These are phyloP conservation scores for Amauroascus verrucosus DNA, from an alignment of 2,329 filamentous ascomycete species.

Conservation along the genomic window DNA sequence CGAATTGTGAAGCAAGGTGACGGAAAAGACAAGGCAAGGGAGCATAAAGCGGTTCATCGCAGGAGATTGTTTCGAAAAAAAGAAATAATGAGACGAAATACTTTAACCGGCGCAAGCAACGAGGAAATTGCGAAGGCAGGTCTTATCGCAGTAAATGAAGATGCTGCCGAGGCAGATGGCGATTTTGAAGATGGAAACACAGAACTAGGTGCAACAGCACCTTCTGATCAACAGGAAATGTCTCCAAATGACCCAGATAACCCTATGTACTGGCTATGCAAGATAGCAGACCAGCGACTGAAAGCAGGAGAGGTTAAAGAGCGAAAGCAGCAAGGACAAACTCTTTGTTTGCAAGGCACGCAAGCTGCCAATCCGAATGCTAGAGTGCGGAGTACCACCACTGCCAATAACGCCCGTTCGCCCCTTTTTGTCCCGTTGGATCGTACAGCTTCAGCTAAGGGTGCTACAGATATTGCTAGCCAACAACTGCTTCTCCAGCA, in stretches of 20 bases:
- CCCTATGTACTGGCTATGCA: slow-evolving; percentile 7
- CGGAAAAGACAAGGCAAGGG: background rate
- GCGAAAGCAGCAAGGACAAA: background rate
- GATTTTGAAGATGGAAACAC: background rate
- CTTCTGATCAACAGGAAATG: background rate
- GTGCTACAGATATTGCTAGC: background rate
- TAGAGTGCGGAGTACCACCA: background rate
- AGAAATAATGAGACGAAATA: background rate
- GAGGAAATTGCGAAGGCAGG: background rate
- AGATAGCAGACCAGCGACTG: background rate
- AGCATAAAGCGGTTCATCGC: background rate
- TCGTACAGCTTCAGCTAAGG: too few relatives aligned
- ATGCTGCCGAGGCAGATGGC: background rate
- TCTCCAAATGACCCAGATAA: background rate
- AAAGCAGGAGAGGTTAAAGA: background rate
- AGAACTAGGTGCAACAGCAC: too few relatives aligned
- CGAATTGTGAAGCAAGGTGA: background rate
- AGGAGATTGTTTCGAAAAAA: background rate
- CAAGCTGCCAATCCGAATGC: background rate
- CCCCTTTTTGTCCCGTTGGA: background rate
- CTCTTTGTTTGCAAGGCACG: background rate
- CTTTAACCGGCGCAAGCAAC: background rate
- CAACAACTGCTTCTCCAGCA: background rate
- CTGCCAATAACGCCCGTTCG: background rate
- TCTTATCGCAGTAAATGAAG: background rate